phyloP scores from a whole-genome alignment of 768 basidiomycete species.

The Termitomyces sp. region DNA sequence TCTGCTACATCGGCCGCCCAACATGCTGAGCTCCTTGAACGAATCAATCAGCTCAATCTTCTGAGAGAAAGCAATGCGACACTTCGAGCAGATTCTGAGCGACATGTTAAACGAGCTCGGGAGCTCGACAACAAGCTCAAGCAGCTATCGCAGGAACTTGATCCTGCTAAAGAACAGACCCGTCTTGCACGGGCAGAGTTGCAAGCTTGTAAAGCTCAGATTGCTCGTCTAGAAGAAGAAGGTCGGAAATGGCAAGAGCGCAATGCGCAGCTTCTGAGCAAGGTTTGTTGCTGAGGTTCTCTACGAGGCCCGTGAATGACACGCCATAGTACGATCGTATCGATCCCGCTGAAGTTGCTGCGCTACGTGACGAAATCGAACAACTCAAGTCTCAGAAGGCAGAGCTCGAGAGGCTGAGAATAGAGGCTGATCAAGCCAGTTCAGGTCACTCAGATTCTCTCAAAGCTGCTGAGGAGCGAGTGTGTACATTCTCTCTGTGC shows the following conservation, averaged over 20 bases:
- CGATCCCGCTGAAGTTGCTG: slow-evolving; percentile 80
- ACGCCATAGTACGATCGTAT: slow-evolving; percentile 72
- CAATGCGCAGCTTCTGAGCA: slow-evolving; percentile 73
- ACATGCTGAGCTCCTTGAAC: slow-evolving; percentile 78
- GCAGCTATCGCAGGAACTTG: slow-evolving; percentile 53
- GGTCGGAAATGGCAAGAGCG: slow-evolving; percentile 81
- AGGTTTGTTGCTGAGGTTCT: slow-evolving; percentile 37
- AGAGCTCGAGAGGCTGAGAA: slow-evolving; percentile 24
- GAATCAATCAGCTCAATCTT: slow-evolving; percentile 83
- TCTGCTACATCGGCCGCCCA: slow-evolving; percentile 69
- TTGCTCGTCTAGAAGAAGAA: slow-evolving; percentile 70
- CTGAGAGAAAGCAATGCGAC: slow-evolving; percentile 87
- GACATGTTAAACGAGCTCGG: slow-evolving; percentile 59
- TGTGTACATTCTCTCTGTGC: slow-evolving; percentile 12
- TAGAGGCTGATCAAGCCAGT: slow-evolving; percentile 14
- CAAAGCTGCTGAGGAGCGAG: slow-evolving; percentile 23
- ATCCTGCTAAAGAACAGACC: slow-evolving; percentile 70
- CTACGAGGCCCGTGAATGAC: background rate
- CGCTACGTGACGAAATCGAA: slow-evolving; percentile 69
- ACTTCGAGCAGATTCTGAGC: slow-evolving; percentile 71
- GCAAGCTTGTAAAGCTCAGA: slow-evolving; percentile 61
- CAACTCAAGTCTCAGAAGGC: slow-evolving; percentile 37
- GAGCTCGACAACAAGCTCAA: slow-evolving; percentile 64
- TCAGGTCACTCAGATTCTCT: slow-evolving; percentile 25
- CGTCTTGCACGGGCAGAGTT: slow-evolving; percentile 66